These are phyloP conservation scores for Cladophialophora yegresii DNA, from an alignment of 2,329 filamentous ascomycete genomes.

Conservation along the genomic window DNA sequence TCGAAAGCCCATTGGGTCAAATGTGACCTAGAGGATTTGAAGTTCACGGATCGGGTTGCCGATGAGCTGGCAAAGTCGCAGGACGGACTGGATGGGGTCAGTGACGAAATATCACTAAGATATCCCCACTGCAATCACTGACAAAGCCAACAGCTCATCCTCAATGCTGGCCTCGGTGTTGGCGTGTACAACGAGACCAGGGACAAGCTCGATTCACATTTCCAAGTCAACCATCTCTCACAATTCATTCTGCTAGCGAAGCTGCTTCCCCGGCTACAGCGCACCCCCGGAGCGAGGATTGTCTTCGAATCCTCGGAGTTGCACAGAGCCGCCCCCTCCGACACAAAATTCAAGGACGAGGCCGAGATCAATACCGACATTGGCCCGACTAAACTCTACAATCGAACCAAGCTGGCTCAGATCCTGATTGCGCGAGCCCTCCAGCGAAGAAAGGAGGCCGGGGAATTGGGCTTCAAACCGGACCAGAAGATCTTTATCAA, in stretches of 20 bases:
- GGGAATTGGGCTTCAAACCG: slow-evolving; percentile 41
- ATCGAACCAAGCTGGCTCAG: slow-evolving; percentile 54
- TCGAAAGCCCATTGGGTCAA: slow-evolving; percentile 50
- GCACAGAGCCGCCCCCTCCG: slow-evolving; percentile 46
- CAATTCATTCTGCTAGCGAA: slow-evolving; percentile 54
- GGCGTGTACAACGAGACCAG: slow-evolving; percentile 53
- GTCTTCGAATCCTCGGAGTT: slow-evolving; percentile 56
- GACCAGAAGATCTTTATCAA: slow-evolving; percentile 46
- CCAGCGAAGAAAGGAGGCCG: slow-evolving; percentile 43
- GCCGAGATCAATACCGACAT: slow-evolving; percentile 55
- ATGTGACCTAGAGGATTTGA: slow-evolving; percentile 52
- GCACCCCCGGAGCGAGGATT: slow-evolving; percentile 50
- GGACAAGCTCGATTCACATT: slow-evolving; percentile 55
- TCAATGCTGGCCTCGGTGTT: slow-evolving; percentile 55
- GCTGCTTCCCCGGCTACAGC: slow-evolving; percentile 50
- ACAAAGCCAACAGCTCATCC: slow-evolving; percentile 41
- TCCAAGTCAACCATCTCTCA: slow-evolving; percentile 55
- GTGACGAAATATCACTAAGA: not conserved
- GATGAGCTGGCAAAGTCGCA: slow-evolving; percentile 47
- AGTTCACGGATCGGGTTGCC: slow-evolving; percentile 51
- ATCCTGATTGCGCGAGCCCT: slow-evolving; percentile 51
- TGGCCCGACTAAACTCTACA: slow-evolving; percentile 53
- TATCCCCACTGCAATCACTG: not conserved
- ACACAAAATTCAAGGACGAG: slow-evolving; percentile 48
- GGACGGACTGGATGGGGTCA: slow-evolving; percentile 47